A percentile compares a stretch with the other conserved stretches of the same genome.
These are phyloP conservation scores for Pisolithus marmoratus DNA, from an alignment of 768 basidiomycete species.

Conservation along the genomic window DNA sequence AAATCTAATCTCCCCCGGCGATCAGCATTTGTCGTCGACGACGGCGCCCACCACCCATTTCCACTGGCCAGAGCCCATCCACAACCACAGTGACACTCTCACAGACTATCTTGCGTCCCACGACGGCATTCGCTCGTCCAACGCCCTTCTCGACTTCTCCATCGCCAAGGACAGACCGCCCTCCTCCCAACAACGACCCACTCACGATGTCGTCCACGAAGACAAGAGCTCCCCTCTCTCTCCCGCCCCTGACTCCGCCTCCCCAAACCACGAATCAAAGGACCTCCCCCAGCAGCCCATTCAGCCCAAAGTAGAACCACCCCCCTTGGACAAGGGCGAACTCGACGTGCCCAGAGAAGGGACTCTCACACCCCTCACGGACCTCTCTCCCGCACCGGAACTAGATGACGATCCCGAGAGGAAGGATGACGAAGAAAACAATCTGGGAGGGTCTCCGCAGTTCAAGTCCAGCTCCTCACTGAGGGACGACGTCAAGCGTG, in stretches of 20 bases:
- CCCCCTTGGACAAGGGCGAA: slow-evolving; percentile 25
- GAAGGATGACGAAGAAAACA: slow-evolving; percentile 34
- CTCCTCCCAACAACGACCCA: slow-evolving; percentile 8
- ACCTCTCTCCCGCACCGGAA: slow-evolving; percentile 65
- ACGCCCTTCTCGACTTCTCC: slow-evolving; percentile 9
- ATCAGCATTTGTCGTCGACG: slow-evolving; percentile 16
- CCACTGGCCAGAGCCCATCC: slow-evolving; percentile 28
- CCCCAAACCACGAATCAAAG: slow-evolving; percentile 27
- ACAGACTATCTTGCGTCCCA: slow-evolving; percentile 22
- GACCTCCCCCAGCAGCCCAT: slow-evolving; percentile 12
- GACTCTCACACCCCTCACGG: slow-evolving; percentile 68
- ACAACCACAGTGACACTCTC: slow-evolving; percentile 17
- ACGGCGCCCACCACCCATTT: slow-evolving; percentile 19
- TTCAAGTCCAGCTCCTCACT: slow-evolving; percentile 11
- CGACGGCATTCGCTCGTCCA: slow-evolving; percentile 9
- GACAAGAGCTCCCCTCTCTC: slow-evolving; percentile 56
- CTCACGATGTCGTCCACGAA: slow-evolving; percentile 16
- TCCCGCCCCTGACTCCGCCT: slow-evolving; percentile 44
- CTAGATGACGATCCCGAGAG: slow-evolving; percentile 35
- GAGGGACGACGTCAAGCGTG: slow-evolving; percentile 6
- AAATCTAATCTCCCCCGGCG: slow-evolving; percentile 38
- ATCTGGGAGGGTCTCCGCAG: slow-evolving; percentile 10
- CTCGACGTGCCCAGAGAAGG: slow-evolving; percentile 35
- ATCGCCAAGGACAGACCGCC: slow-evolving; percentile 10
- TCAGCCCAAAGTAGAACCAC: slow-evolving; percentile 12